phyloP scores from a whole-genome alignment of 176 grass and related monocot genomes.

The Miscanthus lutarioriparius region DNA sequence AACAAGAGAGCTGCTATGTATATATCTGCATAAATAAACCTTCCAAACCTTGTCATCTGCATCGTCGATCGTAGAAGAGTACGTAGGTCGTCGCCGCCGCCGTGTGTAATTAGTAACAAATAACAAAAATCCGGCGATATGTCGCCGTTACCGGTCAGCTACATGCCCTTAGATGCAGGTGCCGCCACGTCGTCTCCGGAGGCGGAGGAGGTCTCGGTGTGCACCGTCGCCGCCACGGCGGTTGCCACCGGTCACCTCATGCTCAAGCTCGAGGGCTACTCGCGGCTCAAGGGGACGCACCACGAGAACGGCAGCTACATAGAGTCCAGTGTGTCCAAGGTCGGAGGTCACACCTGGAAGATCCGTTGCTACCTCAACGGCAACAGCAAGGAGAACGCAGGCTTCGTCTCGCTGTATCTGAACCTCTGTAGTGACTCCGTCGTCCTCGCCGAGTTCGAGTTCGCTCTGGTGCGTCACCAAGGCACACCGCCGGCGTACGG shows the following conservation, averaged over 20 bases:
- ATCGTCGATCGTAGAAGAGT: too few relatives aligned
- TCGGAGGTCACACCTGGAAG: background rate
- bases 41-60: too few relatives aligned
- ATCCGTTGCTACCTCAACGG: too few relatives aligned
- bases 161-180: too few relatives aligned
- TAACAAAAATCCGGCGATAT: too few relatives aligned
- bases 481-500: background rate
- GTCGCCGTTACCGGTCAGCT: too few relatives aligned
- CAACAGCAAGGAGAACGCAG: background rate
- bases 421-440: background rate
- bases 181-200: too few relatives aligned
- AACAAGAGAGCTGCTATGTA: too few relatives aligned
- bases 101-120: too few relatives aligned
- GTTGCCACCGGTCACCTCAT: background rate
- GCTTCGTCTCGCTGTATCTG: background rate
- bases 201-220: too few relatives aligned
- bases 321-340: background rate
- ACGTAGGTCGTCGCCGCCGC: too few relatives aligned
- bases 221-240: slow-evolving; percentile 6
- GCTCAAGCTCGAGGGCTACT: slow-evolving; percentile 10
- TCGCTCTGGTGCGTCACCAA: background rate
- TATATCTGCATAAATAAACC: too few relatives aligned
- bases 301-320: background rate
- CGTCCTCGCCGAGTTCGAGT: background rate
- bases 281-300: background rate